Evolutionary conservation across 1,139 yeast species (phyloP).

Genomic region (Arxiozyma slooffiae): DNA sequence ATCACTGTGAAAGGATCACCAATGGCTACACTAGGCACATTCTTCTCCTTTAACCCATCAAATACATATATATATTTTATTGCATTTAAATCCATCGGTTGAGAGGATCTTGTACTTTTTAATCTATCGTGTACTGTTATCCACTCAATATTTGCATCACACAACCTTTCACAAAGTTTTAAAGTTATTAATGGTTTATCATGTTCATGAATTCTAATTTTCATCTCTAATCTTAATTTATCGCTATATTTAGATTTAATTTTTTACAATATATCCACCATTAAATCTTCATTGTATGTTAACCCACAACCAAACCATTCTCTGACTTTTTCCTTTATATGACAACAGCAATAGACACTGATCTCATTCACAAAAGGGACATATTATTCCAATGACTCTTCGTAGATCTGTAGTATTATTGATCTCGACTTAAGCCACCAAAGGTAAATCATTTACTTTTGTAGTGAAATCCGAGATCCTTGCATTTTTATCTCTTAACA

Average conservation of each 20-base stretch:
- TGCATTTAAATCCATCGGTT: conserved; percentile 76
- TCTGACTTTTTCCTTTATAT: conserved; percentile 85
- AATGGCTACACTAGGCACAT: conserved; percentile 82
- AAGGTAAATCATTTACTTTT: conserved; percentile 52
- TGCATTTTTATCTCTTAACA: conserved; percentile 74
- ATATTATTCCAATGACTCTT: conserved; percentile 79
- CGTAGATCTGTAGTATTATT: conserved; percentile 77
- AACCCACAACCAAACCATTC: conserved; percentile 97
- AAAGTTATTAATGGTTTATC: conserved; percentile 50
- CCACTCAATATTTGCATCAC: conserved; percentile 83
- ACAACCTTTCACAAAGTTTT: conserved; percentile 60
- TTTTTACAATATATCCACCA: conserved; percentile 72
- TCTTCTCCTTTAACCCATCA: conserved; percentile 29
- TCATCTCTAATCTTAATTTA: conserved; percentile 69
- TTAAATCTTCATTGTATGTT: conserved; percentile 73
- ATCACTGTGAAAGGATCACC: conserved; percentile 75
- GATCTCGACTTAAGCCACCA: conserved; percentile 86
- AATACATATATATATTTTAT: conserved; percentile 60
- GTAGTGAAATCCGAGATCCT: conserved; percentile 79
- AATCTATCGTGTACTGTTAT: conserved; percentile 93
- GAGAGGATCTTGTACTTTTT: conserved; percentile 70
- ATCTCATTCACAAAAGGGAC: conserved; percentile 87
- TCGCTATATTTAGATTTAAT: conserved; percentile 70
- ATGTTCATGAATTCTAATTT: conserved; percentile 78
- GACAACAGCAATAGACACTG: conserved; percentile 95